Conservation (phyloP, 2,329 filamentous ascomycete species). For the Penicillium sumatraense region DNA sequence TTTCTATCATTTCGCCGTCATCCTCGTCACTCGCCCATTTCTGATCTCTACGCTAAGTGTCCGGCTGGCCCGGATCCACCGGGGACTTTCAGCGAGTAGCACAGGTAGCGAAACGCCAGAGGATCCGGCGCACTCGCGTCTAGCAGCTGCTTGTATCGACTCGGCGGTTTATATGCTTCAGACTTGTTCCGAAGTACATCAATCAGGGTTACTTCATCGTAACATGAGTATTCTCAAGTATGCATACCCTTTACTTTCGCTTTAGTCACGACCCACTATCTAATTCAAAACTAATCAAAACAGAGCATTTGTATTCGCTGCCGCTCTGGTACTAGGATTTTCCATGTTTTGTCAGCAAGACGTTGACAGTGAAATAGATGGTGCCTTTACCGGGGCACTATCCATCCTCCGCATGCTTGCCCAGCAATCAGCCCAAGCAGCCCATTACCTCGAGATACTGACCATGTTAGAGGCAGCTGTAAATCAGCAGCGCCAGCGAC, state of each 20-base stretch:
- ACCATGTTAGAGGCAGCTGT: constrained; percentile 53
- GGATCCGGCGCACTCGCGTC: constrained; percentile 35
- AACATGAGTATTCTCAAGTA: constrained; percentile 67
- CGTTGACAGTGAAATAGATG: constrained; percentile 42
- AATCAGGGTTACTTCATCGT: constrained; percentile 50
- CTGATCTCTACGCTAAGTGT: constrained; percentile 56
- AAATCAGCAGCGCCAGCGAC: constrained; percentile 43
- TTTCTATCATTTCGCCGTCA: constrained; percentile 64
- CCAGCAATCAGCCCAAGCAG: constrained; percentile 58
- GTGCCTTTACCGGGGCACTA: constrained; percentile 56
- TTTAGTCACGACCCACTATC: too few relatives aligned
- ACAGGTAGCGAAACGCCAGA: constrained; percentile 14
- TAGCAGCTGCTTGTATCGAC: constrained; percentile 61
- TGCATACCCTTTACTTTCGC: constrained; percentile 21
- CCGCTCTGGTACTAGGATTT: constrained; percentile 62
- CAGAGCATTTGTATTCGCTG: constrained; percentile 60
- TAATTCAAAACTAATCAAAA: neutral
- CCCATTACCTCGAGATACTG: constrained; percentile 62
- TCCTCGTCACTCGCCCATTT: constrained; percentile 61
- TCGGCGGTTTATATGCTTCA: constrained; percentile 61
- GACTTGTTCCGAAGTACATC: constrained; percentile 56
- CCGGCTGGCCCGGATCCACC: constrained; percentile 34
- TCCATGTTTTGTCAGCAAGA: constrained; percentile 58
- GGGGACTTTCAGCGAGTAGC: constrained; percentile 24
- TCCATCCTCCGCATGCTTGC: constrained; percentile 56